Evolutionary conservation across 805 yeast genomes (phyloP), one percentile per base, ranked within the genome.

Genomic region (Ogataea henricii): DNA sequence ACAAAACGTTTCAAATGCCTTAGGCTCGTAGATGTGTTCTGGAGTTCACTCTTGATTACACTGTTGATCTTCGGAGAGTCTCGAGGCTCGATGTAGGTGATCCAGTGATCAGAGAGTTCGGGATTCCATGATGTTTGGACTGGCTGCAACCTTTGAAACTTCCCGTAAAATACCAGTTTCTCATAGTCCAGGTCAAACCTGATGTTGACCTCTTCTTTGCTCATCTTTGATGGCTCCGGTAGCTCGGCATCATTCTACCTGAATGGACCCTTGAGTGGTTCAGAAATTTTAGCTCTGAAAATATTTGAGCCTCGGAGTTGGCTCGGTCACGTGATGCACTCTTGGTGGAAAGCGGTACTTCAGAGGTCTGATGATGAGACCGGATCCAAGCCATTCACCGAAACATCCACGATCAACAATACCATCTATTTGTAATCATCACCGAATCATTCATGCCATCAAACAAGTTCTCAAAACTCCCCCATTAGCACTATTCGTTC

Each of bases 1-100:
- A 46, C 68, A 23, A 86, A 72, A 46, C 89, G 65, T 58, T 87
- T 87, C 18, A 85, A 60, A 58, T 81, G 83, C 14, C 61, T 55
- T 2, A 71, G 48, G 0, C 53, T 46, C 1, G 62, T 56, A 0
- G 65, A 57, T 13, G 71, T 72, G 1, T 57, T 51, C 12, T 42
- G 46, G 16, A 65, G 55, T 7, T 52, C 40, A 2, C 45, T 48
- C 41, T 65, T 68, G 23, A 66, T 59, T 4, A 60, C 30, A 14
- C 45, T 50, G 16, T 62, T 51, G n/a, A 62, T 38, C 6, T 44
- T 26, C 1, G 76, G 66, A 3, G 71, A 62, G 1, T 53, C 49
- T 35, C 45, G 48, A 1, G 83, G 77, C 9, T 53, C 46, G 13
- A 79, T 69, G 20, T 61, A 58, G 38, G 77, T 73, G 18, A 68